Percentiles rank a stretch among this genome's conserved stretches.
Evolutionary conservation across 164 flowering plant species (phyloP).

Genomic region (Piper betle): DNA sequence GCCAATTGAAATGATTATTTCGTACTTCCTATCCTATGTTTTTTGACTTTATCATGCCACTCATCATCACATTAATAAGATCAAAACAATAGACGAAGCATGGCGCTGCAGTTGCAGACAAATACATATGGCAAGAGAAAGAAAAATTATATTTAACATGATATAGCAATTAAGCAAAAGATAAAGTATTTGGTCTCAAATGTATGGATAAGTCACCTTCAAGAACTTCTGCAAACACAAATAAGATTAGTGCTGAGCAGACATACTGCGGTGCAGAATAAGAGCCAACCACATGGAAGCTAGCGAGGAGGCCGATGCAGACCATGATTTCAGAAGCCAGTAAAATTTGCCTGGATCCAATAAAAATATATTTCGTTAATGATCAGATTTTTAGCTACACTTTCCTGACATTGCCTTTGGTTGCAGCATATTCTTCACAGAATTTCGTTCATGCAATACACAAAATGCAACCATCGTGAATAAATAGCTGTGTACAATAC

Average conservation of each 20-base stretch:
- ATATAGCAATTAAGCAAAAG: no score
- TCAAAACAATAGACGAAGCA: no score
- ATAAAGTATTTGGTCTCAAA: no score
- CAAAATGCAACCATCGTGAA: not conserved
- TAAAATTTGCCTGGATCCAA: slow-evolving; percentile 63
- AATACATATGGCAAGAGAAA: not conserved
- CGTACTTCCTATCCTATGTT: no score
- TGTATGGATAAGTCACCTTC: slow-evolving; percentile 43
- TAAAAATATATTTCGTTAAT: not conserved
- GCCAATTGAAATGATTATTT: no score
- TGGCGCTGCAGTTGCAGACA: no score
- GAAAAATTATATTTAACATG: not conserved
- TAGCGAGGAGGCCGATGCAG: slow-evolving; percentile 59
- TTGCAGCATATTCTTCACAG: not conserved
- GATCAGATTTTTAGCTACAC: not conserved
- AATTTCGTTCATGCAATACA: not conserved
- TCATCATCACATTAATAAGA: no score
- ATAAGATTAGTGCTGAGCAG: slow-evolving; percentile 60
- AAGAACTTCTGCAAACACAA: slow-evolving; percentile 83
- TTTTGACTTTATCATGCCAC: no score
- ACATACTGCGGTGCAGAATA: slow-evolving; percentile 79
- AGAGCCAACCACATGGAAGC: slow-evolving; percentile 52
- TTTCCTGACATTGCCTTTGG: not conserved
- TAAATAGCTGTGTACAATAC: slow-evolving; percentile 11
- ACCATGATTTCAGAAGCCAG: slow-evolving; percentile 72